Evolutionary conservation across 176 grass and related monocot genomes (phyloP), one percentile per base, ranked within the genome.

Genomic region (Triticum dicoccoides): DNA sequence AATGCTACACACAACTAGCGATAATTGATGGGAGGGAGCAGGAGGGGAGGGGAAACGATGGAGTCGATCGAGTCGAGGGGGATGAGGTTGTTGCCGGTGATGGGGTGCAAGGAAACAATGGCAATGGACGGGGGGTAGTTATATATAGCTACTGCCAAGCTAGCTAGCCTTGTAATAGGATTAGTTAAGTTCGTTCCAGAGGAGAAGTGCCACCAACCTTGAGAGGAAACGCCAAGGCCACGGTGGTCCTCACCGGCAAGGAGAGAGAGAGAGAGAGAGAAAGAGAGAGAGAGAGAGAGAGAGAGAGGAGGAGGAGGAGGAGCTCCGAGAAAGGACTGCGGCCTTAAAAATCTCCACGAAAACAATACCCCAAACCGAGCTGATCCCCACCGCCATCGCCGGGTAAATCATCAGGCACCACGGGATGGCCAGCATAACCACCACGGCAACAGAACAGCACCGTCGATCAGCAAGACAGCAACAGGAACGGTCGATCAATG

Each of bases 331-430:
- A 75, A 82, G 66, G 92, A 97, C 92, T 69, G 37, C 80, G 77
- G 92, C 95, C 88, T 92, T 91, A 95, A 94, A 97, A 96, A 92
- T 96, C 91, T 88, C 65, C 13, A 11, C 56, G 89, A 96, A 95
- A 96, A 96, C 75, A 62, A 87, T 54, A 69, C 8, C 42, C 86
- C 34, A 82, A 90, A 88, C 88, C 12, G 45, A 52, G 21, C 45
- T 75, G 42, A 32, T 87, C 80, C 85, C 83, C 52, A 29, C 29
- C 29, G 81, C 80, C 74, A 71, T 80, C 29, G 29, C 29, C 39
- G 47, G 45, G 45, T 14, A 52, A 52, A 73, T 47, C 38, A 73
- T n/a, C 38, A 47, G 12, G 45, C 47, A 14, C 27, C 8, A 1
- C 72, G 47, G 80, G 34, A 80, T 85, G 61, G 38, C 86, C 84